Evolutionary conservation across 768 basidiomycete genomes (phyloP), one percentile per base, ranked within the genome.

Genomic region (Auricularia sp.): DNA sequence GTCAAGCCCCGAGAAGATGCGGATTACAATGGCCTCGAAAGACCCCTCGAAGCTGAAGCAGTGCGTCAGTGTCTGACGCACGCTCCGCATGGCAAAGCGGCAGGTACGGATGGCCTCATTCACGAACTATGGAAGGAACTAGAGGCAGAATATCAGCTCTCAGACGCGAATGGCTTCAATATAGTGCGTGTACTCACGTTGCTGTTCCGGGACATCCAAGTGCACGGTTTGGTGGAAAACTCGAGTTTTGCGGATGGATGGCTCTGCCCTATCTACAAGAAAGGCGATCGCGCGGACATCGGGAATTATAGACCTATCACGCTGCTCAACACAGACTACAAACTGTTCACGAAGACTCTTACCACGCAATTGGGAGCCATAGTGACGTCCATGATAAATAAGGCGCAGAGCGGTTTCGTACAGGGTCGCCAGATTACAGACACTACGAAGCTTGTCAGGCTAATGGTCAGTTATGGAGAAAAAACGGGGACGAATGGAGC

Each of bases 121-220:
- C 23, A 54, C n/a, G 53, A 54, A 29, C 23, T 54, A 16, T 54
- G 14, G 18, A 54, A 54, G n/a, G 23, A 18, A 18, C 18, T 54
- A 6, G 23, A 54, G 18, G 7, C 7, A 7, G 18, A 29, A 7
- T 54, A 29, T 7, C 53, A 18, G 7, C 10, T 7, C 10, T 54
- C 53, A 29, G 53, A 54, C 14, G 23, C 6, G 18, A 54, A 5
- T n/a, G 21, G n/a, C n/a, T n/a, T n/a, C n/a, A n/a, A n/a, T n/a
- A n/a, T n/a, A n/a, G n/a, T n/a, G n/a, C n/a, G n/a, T 11, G 16
- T 54, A 3, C 39, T 63, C 79, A 44, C 78, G 75, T 10, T 83
- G 71, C 4, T 75, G 78, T 68, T 81, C 82, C 0, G 80, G 79
- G 11, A 81, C 82, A 77, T 79, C 0, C 64, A 73, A 64, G 0